phyloP scores from a whole-genome alignment of 1,284 basidiomycete species.

The Ganoderma sinense region DNA sequence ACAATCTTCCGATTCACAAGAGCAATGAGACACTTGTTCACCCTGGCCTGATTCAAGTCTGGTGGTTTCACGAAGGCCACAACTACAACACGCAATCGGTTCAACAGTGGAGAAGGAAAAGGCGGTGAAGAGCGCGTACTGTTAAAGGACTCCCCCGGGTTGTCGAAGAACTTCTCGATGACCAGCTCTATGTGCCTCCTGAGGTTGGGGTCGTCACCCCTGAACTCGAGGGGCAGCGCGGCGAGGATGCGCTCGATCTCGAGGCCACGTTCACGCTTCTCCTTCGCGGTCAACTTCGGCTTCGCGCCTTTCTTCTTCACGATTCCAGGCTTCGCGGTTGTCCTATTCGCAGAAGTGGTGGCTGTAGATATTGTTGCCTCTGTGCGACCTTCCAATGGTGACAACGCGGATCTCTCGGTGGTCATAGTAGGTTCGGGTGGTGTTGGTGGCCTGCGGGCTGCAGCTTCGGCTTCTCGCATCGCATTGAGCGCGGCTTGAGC shows the following conservation, averaged over 20 bases:
- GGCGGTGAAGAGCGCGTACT: constrained; percentile 44
- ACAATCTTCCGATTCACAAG: constrained; percentile 90
- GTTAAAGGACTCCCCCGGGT: constrained; percentile 58
- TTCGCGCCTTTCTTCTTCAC: constrained; percentile 68
- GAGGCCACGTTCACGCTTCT: constrained; percentile 83
- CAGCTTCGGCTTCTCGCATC: constrained; percentile 36
- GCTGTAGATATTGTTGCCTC: constrained; percentile 43
- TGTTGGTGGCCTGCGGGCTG: constrained; percentile 40
- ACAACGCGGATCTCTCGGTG: constrained; percentile 45
- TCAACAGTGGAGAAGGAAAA: neutral
- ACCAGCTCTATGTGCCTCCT: constrained; percentile 82
- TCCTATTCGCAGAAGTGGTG: constrained; percentile 45
- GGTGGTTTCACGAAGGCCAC: constrained; percentile 82
- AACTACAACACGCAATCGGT: constrained; percentile 55
- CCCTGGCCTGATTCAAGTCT: constrained; percentile 86
- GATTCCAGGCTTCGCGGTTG: constrained; percentile 31
- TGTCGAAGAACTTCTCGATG: constrained; percentile 72
- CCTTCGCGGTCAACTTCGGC: constrained; percentile 77
- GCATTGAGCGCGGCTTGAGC: constrained; percentile 40
- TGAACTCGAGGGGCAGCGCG: constrained; percentile 88
- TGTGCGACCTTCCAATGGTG: constrained; percentile 30
- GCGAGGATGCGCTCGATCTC: constrained; percentile 80
- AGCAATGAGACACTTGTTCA: constrained; percentile 93
- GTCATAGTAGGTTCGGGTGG: constrained; percentile 44
- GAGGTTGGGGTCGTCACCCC: constrained; percentile 85